These are phyloP conservation scores for Flaveria floridana DNA, from an alignment of 140 eudicot species.

Conservation along the genomic window DNA sequence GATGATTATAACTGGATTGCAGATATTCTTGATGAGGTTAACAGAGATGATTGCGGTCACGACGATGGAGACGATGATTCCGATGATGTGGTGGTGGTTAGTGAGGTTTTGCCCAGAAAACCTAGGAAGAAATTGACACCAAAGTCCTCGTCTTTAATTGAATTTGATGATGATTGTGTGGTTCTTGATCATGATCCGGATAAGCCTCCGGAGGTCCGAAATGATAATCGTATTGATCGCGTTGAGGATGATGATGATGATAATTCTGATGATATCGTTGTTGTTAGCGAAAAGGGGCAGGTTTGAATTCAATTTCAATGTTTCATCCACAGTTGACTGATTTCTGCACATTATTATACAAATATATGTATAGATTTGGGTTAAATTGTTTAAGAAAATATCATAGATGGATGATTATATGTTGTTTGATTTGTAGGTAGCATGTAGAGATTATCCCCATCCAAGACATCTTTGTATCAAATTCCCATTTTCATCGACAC, in stretches of 20 bases:
- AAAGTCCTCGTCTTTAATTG: conserved; percentile 26
- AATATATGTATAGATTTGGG: neutral
- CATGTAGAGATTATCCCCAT: conserved; percentile 90
- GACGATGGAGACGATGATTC: conserved; percentile 48
- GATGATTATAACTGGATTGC: conserved; percentile 48
- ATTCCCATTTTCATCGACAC: conserved; percentile 64
- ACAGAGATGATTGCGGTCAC: conserved; percentile 31
- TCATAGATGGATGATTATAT: neutral
- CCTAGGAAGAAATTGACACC: conserved; percentile 36
- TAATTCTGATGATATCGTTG: conserved; percentile 43
- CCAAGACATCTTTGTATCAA: conserved; percentile 79
- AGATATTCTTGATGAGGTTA: conserved; percentile 39
- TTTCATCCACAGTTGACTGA: neutral
- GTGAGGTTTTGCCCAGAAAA: conserved; percentile 47
- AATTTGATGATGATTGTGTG: conserved; percentile 52
- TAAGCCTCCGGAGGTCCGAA: conserved; percentile 37
- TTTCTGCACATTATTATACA: neutral
- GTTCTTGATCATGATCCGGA: conserved; percentile 79
- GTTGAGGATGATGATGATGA: conserved; percentile 38
- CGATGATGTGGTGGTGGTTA: conserved; percentile 62
- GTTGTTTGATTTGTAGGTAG: conserved; percentile 51
- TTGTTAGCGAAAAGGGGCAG: conserved; percentile 84
- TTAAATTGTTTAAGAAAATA: neutral
- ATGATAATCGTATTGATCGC: neutral
- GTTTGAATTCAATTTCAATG: conserved; percentile 31